Base-by-base conservation (phyloP, 805 yeast genomes). In the Kregervanrija pseudodelftensis region DNA sequence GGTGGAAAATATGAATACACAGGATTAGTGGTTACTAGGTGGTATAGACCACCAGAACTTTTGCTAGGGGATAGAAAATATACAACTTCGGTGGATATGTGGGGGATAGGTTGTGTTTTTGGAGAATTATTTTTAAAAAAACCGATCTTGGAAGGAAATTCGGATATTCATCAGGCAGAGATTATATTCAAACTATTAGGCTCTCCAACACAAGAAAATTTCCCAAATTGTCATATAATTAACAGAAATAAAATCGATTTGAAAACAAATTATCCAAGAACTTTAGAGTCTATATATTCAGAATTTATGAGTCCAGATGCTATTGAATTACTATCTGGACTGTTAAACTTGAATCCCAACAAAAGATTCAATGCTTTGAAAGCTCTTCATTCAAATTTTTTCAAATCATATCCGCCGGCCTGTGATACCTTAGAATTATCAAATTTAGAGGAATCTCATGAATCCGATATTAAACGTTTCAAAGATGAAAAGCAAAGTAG, bases 71-170 rank as follows among this genome's bases (percentile, higher is more conserved):
- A 89, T 52, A 73, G 84, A 53, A 70, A 75, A 47, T 91, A 91
- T 61, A 89, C 97, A 2, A 85, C 97, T 0, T 95, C 98, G 0
- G 91, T 91, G 11, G 99, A 93, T 64, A 76, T 93, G 66, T 93
- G 99, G 99, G 97, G 98, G 0, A 76, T 87, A 15, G 98, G 98
- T 1, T 93, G 99, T 66, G 91, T 93, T 0, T 82, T 93, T 59
- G 99, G 88, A 0, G 99, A 93, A 64, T 72, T 90, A 58, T 91
- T 85, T 65, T 79, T 78, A 31, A 76, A 79, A 49, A 79, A 76
- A 52, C 99, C 99, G 1, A 83, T 93, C 12, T 62, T 93, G 40
- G 89, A 82, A 36, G 99, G 99, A 0, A 69, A 75, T 37, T 76
- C 93, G 1, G 99, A 93, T 60, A 62, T 83, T 10, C 95, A 91